Evolutionary conservation across 768 basidiomycete species (phyloP).

Genomic region (Termitomyces sp.): DNA sequence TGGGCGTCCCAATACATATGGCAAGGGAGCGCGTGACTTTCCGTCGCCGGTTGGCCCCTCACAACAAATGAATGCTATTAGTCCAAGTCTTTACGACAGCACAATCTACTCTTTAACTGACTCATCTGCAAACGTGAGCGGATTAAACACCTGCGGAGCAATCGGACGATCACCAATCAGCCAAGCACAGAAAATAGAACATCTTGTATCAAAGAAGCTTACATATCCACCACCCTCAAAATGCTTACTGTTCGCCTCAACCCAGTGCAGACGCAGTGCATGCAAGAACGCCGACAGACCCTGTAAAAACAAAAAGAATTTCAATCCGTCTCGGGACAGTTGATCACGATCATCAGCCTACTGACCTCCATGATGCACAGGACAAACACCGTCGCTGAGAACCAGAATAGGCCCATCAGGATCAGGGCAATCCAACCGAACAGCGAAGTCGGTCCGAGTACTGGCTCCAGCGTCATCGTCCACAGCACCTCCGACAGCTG

Average conservation of each 20-base stretch:
- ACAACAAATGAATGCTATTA: background rate
- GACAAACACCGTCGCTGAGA: constrained; percentile 66
- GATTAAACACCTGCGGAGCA: constrained; percentile 38
- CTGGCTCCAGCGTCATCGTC: constrained; percentile 73
- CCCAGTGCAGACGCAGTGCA: constrained; percentile 95
- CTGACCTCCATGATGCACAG: constrained; percentile 93
- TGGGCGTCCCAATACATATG: background rate
- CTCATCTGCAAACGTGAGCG: constrained; percentile 41
- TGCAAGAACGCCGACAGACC: constrained; percentile 95
- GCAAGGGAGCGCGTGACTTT: background rate
- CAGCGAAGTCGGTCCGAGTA: constrained; percentile 58
- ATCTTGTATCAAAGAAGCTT: constrained; percentile 15
- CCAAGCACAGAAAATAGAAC: constrained; percentile 3
- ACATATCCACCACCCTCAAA: constrained; percentile 89
- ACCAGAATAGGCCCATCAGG: constrained; percentile 69
- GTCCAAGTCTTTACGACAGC: background rate
- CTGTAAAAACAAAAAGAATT: constrained; percentile 30
- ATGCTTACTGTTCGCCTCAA: constrained; percentile 96
- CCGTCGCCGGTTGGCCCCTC: background rate
- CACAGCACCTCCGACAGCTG: constrained; percentile 94
- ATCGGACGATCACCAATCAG: constrained; percentile 10
- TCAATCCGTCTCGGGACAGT: constrained; percentile 13
- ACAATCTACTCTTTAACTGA: constrained; percentile 29
- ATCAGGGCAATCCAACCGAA: constrained; percentile 50
- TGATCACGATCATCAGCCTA: constrained; percentile 23